Conservation (phyloP, 73 alveolate species). For the Paramecium tetraurelia region DNA sequence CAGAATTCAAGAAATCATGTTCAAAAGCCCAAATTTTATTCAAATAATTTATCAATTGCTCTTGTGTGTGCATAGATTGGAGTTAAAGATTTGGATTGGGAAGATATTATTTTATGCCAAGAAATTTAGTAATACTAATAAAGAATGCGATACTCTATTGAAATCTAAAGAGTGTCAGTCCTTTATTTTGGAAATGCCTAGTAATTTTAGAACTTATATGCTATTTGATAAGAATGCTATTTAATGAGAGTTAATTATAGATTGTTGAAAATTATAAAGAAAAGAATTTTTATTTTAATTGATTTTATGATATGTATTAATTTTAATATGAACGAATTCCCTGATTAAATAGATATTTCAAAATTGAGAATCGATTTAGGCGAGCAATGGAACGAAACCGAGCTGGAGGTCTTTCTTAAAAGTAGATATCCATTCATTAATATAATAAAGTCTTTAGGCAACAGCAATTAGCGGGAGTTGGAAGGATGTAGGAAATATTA, state of each 20-base stretch:
- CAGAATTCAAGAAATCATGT: background rate
- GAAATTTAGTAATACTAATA: background rate
- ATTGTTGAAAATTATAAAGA: background rate
- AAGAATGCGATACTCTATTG: background rate
- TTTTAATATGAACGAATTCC: constrained; percentile 20
- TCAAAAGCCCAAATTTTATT: background rate
- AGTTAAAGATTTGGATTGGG: background rate
- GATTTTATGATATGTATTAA: background rate
- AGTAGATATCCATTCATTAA: background rate
- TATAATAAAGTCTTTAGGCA: background rate
- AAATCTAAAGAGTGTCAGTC: background rate
- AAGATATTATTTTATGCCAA: background rate
- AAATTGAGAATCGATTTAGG: background rate
- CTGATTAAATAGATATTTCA: background rate
- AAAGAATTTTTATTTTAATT: background rate
- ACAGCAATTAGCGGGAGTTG: background rate
- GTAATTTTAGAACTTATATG: background rate
- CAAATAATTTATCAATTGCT: background rate
- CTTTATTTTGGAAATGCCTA: background rate
- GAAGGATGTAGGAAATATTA: constrained; percentile 23
- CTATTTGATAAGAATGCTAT: background rate
- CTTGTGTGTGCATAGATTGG: background rate
- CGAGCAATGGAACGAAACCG: constrained; percentile 9
- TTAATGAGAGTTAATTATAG: background rate
- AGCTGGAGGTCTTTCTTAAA: constrained; percentile 21